Base-by-base conservation (phyloP, 208 protist genomes). In the Lotmaria passim region DNA sequence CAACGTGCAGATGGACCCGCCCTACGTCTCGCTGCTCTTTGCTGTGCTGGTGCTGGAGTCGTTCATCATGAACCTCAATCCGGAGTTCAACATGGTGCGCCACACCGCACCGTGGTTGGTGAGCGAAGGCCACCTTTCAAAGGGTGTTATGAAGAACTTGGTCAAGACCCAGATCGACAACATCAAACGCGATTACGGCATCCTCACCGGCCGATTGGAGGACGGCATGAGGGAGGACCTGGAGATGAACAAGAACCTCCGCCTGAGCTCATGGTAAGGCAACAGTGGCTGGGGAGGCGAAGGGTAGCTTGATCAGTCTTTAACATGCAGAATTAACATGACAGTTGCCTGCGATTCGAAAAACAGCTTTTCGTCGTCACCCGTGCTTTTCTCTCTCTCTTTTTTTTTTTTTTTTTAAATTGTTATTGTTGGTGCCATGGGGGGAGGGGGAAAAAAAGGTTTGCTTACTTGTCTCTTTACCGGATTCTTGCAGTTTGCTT, bases 31-130 rank as follows among this genome's bases (percentile, higher is more conserved):
- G 38, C 80, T 97, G 43, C 83, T 97, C n/a, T 97, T 96, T 52
- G 80, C 90, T 3, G 90, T 96, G 67, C 85, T 97, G 24, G 90
- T 97, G 53, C 75, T 95, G 14, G 93, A 97, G 81, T 89, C 86
- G 5, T 97, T 97, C 77, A 93, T 97, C 67, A 96, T 97, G 93
- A 96, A 89, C 58, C 82, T 97, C 19, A 87, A 97, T 55, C 90
- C 89, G 12, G 80, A 96, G 21, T 97, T 94, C 60, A 95, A 97
- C 70, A 95, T 97, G 85, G 90, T 96, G 43, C 86, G 90, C 8
- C 90, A 94, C 78, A 73, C 87, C 44, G 90, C 89, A 7, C 93
- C 93, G 41, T 97, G 93, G 91, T 71, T 97, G 7, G 84, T 93
- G 15, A 86, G 86, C 43, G 90, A 97, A 69, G 93, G 93, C 31